Conservation (phyloP, 1,284 basidiomycete genomes). For the Sporisorium scitamineum region DNA sequence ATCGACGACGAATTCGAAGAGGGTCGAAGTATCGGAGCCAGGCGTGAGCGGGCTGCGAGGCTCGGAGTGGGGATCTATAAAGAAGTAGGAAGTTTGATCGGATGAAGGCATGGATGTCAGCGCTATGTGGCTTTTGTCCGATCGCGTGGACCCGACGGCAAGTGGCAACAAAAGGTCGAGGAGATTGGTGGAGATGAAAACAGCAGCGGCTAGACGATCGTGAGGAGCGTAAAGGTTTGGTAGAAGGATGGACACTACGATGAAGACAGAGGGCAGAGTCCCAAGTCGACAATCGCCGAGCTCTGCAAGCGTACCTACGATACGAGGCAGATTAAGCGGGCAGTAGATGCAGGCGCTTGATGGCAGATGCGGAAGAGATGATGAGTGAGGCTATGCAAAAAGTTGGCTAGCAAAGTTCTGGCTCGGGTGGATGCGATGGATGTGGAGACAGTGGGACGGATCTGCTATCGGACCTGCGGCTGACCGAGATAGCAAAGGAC, state of each 20-base stretch:
- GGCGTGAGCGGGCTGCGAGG: slow-evolving; percentile 33
- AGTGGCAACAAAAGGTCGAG: neutral
- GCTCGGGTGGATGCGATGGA: neutral
- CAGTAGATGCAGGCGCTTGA: neutral
- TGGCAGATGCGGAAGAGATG: neutral
- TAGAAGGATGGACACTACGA: neutral
- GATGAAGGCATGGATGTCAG: slow-evolving; percentile 39
- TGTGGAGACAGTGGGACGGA: neutral
- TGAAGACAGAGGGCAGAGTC: neutral
- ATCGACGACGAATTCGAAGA: slow-evolving; percentile 36
- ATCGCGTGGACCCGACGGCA: slow-evolving; percentile 21
- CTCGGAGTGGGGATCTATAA: slow-evolving; percentile 14
- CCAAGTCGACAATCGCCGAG: neutral
- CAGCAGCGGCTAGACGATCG: neutral
- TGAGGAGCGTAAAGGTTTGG: neutral
- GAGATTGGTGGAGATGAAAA: neutral
- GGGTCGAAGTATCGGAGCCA: slow-evolving; percentile 42
- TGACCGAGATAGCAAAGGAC: slow-evolving; percentile 5
- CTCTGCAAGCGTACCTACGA: too few species aligned
- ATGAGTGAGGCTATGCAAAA: slow-evolving; percentile 31
- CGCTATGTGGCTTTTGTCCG: slow-evolving; percentile 8
- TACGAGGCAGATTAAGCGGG: too few species aligned
- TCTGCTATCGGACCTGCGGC: neutral
- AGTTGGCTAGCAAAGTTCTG: neutral
- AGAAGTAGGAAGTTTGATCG: slow-evolving; percentile 16